Conservation (phyloP, 768 basidiomycete genomes). For the Suillus plorans region DNA sequence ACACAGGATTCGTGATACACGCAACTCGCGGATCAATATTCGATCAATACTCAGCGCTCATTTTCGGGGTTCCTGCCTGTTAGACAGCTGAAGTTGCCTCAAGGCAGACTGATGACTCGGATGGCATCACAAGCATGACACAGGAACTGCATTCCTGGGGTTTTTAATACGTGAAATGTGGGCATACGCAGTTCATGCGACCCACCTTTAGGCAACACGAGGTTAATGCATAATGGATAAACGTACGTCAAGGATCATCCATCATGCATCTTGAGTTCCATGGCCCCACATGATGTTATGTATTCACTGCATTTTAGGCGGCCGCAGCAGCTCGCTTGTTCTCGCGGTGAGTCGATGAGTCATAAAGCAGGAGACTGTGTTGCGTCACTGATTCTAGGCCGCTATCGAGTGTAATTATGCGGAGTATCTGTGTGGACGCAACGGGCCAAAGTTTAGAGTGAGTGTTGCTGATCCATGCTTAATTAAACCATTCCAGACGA, state of each 20-base stretch:
- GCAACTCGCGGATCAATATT: background rate
- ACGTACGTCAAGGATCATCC: background rate
- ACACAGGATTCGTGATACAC: slow-evolving; percentile 5
- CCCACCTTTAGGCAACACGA: background rate
- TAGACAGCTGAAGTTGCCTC: background rate
- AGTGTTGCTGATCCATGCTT: background rate
- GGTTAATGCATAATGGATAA: background rate
- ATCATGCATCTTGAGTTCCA: background rate
- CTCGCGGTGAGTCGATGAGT: background rate
- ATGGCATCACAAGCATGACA: background rate
- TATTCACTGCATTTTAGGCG: background rate
- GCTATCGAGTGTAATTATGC: background rate
- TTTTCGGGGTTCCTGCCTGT: background rate
- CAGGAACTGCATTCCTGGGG: background rate
- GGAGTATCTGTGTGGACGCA: too few relatives aligned
- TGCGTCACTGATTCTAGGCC: background rate
- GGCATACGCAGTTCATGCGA: background rate
- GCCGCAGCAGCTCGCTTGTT: background rate
- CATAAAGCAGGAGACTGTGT: background rate
- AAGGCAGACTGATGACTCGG: background rate
- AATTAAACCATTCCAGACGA: background rate
- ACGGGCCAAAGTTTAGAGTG: background rate
- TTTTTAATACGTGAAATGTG: background rate
- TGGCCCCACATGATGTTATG: background rate
- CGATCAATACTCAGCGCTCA: background rate